phyloP scores from a whole-genome alignment of 306 rosid species.

The Glycine tomentella region DNA sequence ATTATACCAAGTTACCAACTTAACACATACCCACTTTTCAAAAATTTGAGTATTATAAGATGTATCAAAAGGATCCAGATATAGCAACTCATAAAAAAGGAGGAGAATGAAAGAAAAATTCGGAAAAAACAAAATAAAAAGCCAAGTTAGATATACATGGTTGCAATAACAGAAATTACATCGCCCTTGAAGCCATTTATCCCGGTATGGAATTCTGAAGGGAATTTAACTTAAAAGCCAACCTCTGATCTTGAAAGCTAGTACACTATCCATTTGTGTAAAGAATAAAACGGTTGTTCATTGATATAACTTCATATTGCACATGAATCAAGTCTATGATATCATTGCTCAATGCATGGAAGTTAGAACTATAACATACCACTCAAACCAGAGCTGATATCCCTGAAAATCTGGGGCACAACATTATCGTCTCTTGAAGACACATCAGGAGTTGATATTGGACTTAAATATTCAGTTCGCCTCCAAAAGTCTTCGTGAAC shows the following conservation, averaged over 20 bases:
- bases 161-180: no score
- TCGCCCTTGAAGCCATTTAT: no score
- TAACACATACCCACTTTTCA: no score
- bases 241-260: conserved; percentile 40
- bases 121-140: no score
- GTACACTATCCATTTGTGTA: conserved; percentile 21
- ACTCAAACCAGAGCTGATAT: conserved; percentile 83
- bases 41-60: no score
- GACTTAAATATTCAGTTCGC: conserved; percentile 74
- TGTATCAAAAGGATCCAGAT: no score
- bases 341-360: conserved; percentile 38
- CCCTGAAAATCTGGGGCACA: conserved; percentile 75
- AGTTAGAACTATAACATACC: conserved; percentile 59
- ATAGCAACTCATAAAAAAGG: no score
- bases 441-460: conserved; percentile 76
- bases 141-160: no score
- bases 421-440: conserved; percentile 70
- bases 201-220: background rate
- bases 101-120: no score
- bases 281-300: background rate
- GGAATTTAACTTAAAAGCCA: background rate
- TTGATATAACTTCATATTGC: conserved; percentile 22
- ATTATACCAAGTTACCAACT: no score
- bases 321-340: conserved; percentile 17
- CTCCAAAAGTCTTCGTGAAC: conserved; percentile 86